Base-by-base conservation (phyloP, 139 green algal genomes). In the Tetradesmus obliquus region DNA sequence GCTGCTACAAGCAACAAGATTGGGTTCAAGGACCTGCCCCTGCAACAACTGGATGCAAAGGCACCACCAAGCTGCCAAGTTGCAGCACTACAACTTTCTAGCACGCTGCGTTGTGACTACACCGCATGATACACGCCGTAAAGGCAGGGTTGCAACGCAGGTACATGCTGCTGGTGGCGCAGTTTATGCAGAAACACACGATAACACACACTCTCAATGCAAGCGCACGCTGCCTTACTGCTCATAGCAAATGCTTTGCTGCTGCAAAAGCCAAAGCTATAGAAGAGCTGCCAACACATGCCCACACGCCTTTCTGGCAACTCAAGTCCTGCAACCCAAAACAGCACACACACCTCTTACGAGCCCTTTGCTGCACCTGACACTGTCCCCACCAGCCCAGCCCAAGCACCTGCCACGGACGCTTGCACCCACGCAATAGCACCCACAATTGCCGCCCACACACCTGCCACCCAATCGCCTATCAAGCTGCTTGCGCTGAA, bases 361-460 rank as follows among this genome's bases (percentile, higher is more conserved):
- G 66, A n/a, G 2, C 66, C 1, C n/a, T 76, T 76, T n/a, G 15
- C 66, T 76, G 12, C 66, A 3, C 66, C 66, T 20, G 66, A 76
- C 3, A 76, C 66, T 4, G 51, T 45, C 3, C 53, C 66, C 51
- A 83, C 66, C 66, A 83, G 15, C 19, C 32, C 69, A 3, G 32
- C 66, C 86, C 66, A 82, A 17, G 17, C 86, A 12, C 8, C 86
- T 10, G 55, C 32, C 7, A 90, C 32, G 45, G 19, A 53, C 8
- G 19, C 69, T 15, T 88, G 80, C 80, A 88, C 51, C 45, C n/a
- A 74, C 22, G 80, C 80, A 2, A 88, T 13, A 54, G 81, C 88
- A 2, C 88, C 80, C 17, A 92, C 45, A 51, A 92, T 57, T 5
- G 51, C 88, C 58, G 80, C 88, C 88, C 88, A 92, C 24, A 88